Evolutionary conservation across 441 rosid species (phyloP), one percentile per base, ranked within the genome.

Genomic region (Syzygium syzygioides): DNA sequence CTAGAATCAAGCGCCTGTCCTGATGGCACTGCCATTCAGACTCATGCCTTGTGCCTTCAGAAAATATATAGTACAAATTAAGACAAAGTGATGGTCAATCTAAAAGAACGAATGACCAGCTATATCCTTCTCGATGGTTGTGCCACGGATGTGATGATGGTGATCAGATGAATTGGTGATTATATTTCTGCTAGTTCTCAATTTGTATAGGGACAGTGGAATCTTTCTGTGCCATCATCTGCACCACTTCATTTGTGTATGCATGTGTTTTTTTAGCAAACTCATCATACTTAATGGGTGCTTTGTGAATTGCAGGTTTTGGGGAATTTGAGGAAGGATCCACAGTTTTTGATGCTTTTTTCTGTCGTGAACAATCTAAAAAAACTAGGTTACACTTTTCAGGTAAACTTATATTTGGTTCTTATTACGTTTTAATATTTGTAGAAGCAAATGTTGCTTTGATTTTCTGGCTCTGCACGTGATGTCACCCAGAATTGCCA

Each of bases 281-380:
- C 85, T 26, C 48, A 19, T 55, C 88, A 54, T 87, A 76, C 88
- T 85, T 86, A 84, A 53, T 76, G 64, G 86, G n/a, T 55, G 68
- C 26, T 55, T 88, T 91, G 79, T 91, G 89, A 85, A 87, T 90
- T 92, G 86, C 98, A 98, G 99, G 90, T 98, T 90, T 88, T 97
- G 89, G 99, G 98, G 88, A 96, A 93, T 89, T 92, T 96, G 96
- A 94, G 91, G 92, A 95, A 91, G 90, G 96, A 94, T 91, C 93
- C 99, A 30, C 94, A 89, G 66, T 92, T 97, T 32, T 91, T 98
- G 91, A 93, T 98, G 98, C 92, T 98, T 91, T 88, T 95, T 91
- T 94, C 99, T 15, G 93, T 98, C 88, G 92, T 94, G 91, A 95
- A 94, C 95, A 98, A 95, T 93, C 95, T 97, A 41, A 96, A 92